Percentiles rank a stretch among this genome's conserved stretches.
Conservation (phyloP, 495 filamentous ascomycete species). For the Choiromyces venosus region DNA sequence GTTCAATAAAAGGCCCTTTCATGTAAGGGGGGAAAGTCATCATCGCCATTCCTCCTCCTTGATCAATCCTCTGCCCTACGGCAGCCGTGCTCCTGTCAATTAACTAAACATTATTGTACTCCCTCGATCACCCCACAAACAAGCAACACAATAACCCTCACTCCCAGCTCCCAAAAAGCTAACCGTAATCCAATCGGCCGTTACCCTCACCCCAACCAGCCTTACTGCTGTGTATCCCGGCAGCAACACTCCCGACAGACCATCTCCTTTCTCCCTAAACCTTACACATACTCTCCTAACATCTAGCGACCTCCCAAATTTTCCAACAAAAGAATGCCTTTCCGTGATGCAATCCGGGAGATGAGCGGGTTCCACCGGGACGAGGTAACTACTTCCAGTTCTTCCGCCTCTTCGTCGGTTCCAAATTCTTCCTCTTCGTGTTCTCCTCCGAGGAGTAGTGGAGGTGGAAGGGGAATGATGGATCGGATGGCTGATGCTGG, state of each 20-base stretch:
- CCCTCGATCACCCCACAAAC: not conserved
- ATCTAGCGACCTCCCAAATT: not conserved
- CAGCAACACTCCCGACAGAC: not conserved
- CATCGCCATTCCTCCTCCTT: not conserved
- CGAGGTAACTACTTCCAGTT: slow-evolving; percentile 24
- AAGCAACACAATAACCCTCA: not conserved
- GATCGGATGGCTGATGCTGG: slow-evolving; percentile 30
- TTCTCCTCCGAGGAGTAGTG: not conserved
- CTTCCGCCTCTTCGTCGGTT: not conserved
- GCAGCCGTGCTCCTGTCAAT: not conserved
- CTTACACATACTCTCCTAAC: not conserved
- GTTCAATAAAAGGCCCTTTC: not conserved
- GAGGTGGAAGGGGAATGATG: not conserved
- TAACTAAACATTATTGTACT: not conserved
- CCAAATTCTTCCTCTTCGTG: not conserved
- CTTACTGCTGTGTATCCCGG: not conserved
- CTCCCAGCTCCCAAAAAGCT: not conserved
- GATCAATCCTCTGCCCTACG: not conserved
- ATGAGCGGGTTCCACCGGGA: slow-evolving; percentile 32
- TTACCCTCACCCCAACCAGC: not conserved
- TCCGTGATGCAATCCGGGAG: slow-evolving; percentile 38
- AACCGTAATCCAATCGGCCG: too few relatives aligned
- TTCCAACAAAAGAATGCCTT: slow-evolving; percentile 23
- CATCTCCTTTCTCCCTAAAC: not conserved
- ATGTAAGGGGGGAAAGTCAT: not conserved